phyloP scores from a whole-genome alignment of 2,329 filamentous ascomycete genomes.

The Hyphodiscus sp. region DNA sequence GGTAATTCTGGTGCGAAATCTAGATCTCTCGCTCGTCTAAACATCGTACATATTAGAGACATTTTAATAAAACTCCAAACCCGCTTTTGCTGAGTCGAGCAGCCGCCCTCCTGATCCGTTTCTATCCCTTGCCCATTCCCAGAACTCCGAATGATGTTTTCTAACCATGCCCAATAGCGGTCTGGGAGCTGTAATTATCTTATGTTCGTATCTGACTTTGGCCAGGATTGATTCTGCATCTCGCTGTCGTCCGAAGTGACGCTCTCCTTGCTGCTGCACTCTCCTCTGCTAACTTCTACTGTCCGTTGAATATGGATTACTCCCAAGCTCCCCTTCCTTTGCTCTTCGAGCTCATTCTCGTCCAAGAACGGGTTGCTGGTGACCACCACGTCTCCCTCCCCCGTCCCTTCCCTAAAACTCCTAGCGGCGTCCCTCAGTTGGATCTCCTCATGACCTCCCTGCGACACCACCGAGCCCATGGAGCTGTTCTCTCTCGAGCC shows the following conservation, averaged over 20 bases:
- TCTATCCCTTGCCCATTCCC: too few species aligned
- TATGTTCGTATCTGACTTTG: not conserved
- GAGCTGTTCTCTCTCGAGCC: not conserved
- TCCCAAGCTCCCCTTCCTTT: not conserved
- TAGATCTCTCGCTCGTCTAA: too few species aligned
- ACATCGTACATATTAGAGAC: too few species aligned
- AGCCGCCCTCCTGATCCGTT: too few species aligned
- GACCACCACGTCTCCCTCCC: not conserved
- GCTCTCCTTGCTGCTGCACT: not conserved
- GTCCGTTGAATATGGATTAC: not conserved
- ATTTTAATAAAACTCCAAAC: too few species aligned
- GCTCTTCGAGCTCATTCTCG: not conserved
- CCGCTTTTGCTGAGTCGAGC: too few species aligned
- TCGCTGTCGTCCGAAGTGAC: not conserved
- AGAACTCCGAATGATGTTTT: too few species aligned
- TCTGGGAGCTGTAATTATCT: too few species aligned
- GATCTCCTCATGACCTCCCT: not conserved
- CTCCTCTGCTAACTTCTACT: not conserved
- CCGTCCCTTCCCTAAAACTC: not conserved
- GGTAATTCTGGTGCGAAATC: too few species aligned
- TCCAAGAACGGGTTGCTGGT: not conserved
- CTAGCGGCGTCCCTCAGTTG: not conserved
- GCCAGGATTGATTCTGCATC: not conserved
- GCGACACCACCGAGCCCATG: not conserved
- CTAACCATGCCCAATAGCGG: too few species aligned